A percentile compares a stretch with the other conserved stretches of the same genome.
Evolutionary conservation across 2,329 filamentous ascomycete genomes (phyloP).

Genomic region (Fusarium nisikadoi): DNA sequence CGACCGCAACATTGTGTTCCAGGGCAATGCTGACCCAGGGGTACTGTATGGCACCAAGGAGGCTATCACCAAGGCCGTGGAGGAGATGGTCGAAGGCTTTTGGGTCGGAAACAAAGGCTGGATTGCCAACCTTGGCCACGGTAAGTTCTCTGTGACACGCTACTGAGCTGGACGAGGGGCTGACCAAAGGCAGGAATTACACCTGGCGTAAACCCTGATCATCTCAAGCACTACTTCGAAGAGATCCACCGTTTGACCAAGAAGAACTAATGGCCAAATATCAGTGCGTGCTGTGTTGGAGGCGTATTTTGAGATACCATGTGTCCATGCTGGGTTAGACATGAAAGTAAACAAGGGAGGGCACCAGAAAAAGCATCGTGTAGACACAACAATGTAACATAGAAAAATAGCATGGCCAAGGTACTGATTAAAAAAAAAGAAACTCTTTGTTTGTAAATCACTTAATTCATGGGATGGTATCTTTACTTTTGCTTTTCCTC

Average conservation of each 20-base stretch:
- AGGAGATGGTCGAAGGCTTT: slow-evolving; percentile 90
- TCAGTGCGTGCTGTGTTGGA: background rate
- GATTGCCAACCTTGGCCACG: slow-evolving; percentile 97
- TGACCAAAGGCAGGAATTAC: slow-evolving; percentile 75
- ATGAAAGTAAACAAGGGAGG: background rate
- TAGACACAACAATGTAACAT: slow-evolving; percentile 35
- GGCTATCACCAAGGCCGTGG: slow-evolving; percentile 83
- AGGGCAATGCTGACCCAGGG: slow-evolving; percentile 96
- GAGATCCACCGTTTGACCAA: slow-evolving; percentile 82
- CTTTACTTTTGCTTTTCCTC: slow-evolving; percentile 34
- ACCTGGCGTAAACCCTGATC: slow-evolving; percentile 91
- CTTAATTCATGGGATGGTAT: slow-evolving; percentile 36
- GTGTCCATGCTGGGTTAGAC: background rate
- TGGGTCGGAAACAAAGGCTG: slow-evolving; percentile 84
- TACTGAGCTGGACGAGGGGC: background rate
- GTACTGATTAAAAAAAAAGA: background rate
- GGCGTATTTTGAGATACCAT: slow-evolving; percentile 7
- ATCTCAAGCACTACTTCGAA: slow-evolving; percentile 92
- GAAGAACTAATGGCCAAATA: slow-evolving; percentile 45
- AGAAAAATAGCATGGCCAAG: slow-evolving; percentile 30
- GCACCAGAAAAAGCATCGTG: slow-evolving; percentile 3
- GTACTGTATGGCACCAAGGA: slow-evolving; percentile 86
- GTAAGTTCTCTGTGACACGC: slow-evolving; percentile 60
- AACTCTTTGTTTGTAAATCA: slow-evolving; percentile 15
- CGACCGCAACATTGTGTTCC: slow-evolving; percentile 79